These are phyloP conservation scores for Diutina mesorugosa DNA, from an alignment of 1,139 yeast species.

Conservation along the genomic window DNA sequence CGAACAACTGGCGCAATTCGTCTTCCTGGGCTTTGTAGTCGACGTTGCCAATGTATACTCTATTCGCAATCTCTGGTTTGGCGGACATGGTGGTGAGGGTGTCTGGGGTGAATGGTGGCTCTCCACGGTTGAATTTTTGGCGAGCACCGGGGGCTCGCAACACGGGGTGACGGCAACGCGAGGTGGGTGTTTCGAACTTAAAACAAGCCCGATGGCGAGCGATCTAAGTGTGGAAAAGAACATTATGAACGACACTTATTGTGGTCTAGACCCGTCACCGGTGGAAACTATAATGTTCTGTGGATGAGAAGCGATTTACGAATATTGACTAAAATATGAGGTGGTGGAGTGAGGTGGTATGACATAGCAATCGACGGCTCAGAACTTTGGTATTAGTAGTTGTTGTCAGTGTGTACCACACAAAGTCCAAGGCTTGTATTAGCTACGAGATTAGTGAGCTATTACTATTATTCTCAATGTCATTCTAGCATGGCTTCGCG, in stretches of 20 bases:
- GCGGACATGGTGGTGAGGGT: background rate
- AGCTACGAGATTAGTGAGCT: too few species aligned
- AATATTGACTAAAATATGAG: background rate
- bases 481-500: background rate
- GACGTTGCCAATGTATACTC: constrained; percentile 1
- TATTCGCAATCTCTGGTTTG: background rate
- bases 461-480: too few species aligned
- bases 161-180: background rate
- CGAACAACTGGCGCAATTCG: background rate
- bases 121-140: background rate
- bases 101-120: background rate
- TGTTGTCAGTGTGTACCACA: background rate
- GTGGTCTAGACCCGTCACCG: too few species aligned
- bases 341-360: background rate
- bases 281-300: too few species aligned
- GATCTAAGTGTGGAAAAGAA: background rate
- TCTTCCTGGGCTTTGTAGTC: background rate
- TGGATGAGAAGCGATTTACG: too few species aligned
- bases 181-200: background rate
- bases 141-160: constrained; percentile 1
- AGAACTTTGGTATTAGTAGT: too few species aligned
- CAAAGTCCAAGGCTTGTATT: background rate
- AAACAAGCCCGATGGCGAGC: background rate
- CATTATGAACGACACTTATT: too few species aligned
- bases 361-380: background rate